Base-by-base conservation (phyloP, 768 basidiomycete species). In the Boletales sp. region DNA sequence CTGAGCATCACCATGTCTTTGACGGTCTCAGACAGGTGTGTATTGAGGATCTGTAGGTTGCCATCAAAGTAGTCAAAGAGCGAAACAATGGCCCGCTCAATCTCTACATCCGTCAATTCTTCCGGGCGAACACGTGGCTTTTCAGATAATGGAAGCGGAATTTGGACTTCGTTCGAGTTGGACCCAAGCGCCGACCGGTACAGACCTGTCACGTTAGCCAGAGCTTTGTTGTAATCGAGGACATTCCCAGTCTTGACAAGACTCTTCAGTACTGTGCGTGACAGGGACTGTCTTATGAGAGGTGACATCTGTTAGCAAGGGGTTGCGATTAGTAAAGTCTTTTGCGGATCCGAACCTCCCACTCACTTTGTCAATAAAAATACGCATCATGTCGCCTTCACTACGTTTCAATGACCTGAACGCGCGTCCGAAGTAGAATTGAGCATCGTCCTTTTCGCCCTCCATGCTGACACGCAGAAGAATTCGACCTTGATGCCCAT, bases 51-150 rank as follows among this genome's bases (percentile, higher is more conserved):
- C 56, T 90, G 86, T 43, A 97, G 75, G 60, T 95, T 97, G 21
- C 85, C 84, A 51, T 98, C 95, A 55, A 99, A 90, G 71, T 97
- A 98, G 66, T 98, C 95, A 63, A 98, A 94, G 33, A 99, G 70
- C 1, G 91, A 86, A 30, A 86, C 68, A 46, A 99, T 95, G 1
- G 94, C 95, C 51, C 86, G 80, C 68, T 98, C 95, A 56, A 97
- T 90, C 69, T 98, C 93, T 32, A 92, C 81, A 62, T 98, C 96
- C 1, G 90, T 90, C 31, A 96, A 75, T 28, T 87, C 86, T 51
- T 90, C 88, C 0, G 87, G 84, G 28, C 84, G 78, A 11, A 84
- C 60, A n/a, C 88, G 83, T 32, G 88, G 82, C 66, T 87, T 90
- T 69, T 94, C 90, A 3, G 74, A 70, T 4, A 73, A 67, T 4